Evolutionary conservation across 1,284 basidiomycete genomes (phyloP).

Genomic region (Fomitopsis palustris): DNA sequence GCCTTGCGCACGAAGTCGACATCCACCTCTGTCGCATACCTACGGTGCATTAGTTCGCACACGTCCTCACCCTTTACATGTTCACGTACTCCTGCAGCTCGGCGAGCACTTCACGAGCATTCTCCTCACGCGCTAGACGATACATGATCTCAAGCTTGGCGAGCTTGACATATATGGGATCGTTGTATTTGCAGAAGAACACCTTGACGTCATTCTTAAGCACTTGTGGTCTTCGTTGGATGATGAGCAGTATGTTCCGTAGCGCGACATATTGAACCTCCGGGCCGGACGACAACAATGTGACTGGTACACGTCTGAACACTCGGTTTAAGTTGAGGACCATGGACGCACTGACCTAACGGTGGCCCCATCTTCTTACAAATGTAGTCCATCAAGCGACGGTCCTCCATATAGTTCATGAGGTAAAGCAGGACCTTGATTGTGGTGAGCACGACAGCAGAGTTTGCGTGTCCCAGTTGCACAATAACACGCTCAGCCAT

Average conservation of each 20-base stretch:
- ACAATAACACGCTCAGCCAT: constrained; percentile 93
- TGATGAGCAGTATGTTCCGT: constrained; percentile 94
- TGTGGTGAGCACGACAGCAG: constrained; percentile 91
- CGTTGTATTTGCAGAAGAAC: constrained; percentile 99
- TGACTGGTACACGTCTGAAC: constrained; percentile 51
- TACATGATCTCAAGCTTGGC: constrained; percentile 99
- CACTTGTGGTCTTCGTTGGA: constrained; percentile 90
- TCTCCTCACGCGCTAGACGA: constrained; percentile 86
- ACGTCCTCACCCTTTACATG: background rate
- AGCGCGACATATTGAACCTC: constrained; percentile 99
- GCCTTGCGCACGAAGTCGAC: constrained; percentile 98
- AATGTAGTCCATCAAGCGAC: constrained; percentile 81
- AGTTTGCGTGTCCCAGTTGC: constrained; percentile 90
- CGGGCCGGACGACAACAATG: constrained; percentile 91
- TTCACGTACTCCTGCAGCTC: constrained; percentile 87
- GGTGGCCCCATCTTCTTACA: constrained; percentile 98
- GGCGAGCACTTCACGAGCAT: constrained; percentile 87
- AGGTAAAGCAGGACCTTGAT: constrained; percentile 95
- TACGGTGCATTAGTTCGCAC: constrained; percentile 32
- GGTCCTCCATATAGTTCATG: constrained; percentile 99
- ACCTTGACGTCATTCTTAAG: constrained; percentile 97
- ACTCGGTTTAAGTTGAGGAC: background rate
- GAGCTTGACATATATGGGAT: constrained; percentile 98
- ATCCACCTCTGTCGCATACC: constrained; percentile 98
- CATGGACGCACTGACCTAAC: constrained; percentile 54